These are phyloP conservation scores for Suillus cothurnatus DNA, from an alignment of 768 basidiomycete species.

Conservation along the genomic window DNA sequence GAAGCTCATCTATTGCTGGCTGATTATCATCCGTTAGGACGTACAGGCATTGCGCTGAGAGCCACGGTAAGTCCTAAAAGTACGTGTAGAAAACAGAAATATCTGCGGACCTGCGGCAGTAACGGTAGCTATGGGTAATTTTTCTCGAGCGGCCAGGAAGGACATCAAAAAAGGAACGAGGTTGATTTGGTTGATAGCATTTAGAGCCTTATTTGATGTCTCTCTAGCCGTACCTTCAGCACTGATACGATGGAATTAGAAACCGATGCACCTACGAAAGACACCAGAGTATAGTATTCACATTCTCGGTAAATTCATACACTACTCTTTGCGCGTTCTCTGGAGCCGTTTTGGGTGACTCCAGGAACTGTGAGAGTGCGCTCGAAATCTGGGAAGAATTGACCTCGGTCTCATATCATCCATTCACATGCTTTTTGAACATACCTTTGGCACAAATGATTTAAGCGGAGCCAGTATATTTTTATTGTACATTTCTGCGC, in stretches of 20 bases:
- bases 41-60: slow-evolving; percentile 85
- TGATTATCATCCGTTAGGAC: slow-evolving; percentile 90
- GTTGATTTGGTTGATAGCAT: slow-evolving; percentile 79
- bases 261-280: slow-evolving; percentile 71
- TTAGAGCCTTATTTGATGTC: slow-evolving; percentile 90
- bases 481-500: slow-evolving; percentile 97
- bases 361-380: slow-evolving; percentile 68
- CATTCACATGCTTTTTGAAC: slow-evolving; percentile 1
- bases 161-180: slow-evolving; percentile 87
- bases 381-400: slow-evolving; percentile 61
- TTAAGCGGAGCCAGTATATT: slow-evolving; percentile 79
- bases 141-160: slow-evolving; percentile 75
- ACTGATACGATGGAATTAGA: slow-evolving; percentile 21
- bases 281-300: slow-evolving; percentile 93
- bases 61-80: not conserved
- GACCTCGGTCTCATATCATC: not conserved
- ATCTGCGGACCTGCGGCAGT: slow-evolving; percentile 71
- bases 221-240: slow-evolving; percentile 50
- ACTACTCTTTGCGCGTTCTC: slow-evolving; percentile 76
- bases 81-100: not conserved
- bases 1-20: slow-evolving; percentile 68
- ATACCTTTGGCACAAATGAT: slow-evolving; percentile 78
- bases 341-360: slow-evolving; percentile 59
- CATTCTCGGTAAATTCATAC: slow-evolving; percentile 88
- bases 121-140: slow-evolving; percentile 70